Evolutionary conservation across 179 eudicot species (phyloP).

Genomic region (Vitellaria paradoxa): DNA sequence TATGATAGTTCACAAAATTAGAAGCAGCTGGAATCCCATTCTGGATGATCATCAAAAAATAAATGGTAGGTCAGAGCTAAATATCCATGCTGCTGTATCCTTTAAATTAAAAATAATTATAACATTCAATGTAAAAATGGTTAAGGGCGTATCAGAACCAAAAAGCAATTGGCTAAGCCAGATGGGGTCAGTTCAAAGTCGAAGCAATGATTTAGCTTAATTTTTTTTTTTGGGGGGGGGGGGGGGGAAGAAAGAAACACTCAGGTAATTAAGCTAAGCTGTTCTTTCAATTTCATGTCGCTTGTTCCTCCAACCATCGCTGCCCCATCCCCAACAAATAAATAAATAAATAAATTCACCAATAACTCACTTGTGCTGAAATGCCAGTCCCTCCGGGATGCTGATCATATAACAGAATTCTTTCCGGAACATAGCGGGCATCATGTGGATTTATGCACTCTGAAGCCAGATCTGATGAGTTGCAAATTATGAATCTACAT

Average conservation of each 20-base stretch:
- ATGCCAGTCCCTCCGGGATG: constrained; percentile 95
- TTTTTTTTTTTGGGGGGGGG: too few relatives aligned
- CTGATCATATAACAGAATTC: constrained; percentile 82
- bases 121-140: background rate
- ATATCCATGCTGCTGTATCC: background rate
- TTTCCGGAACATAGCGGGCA: constrained; percentile 71
- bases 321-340: background rate
- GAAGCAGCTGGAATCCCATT: background rate
- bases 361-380: constrained; percentile 63
- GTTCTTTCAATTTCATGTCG: background rate
- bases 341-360: background rate
- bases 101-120: background rate
- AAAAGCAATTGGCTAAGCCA: background rate
- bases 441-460: constrained; percentile 95
- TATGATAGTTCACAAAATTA: background rate
- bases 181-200: background rate
- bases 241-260: background rate
- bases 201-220: background rate
- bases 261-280: background rate
- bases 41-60: background rate
- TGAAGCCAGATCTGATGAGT: constrained; percentile 82
- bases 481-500: constrained; percentile 74
- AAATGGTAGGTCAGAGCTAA: background rate
- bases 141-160: background rate
- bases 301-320: background rate